These are phyloP conservation scores for Fusarium paranaense DNA, from an alignment of 2,329 filamentous ascomycete genomes.

Conservation along the genomic window DNA sequence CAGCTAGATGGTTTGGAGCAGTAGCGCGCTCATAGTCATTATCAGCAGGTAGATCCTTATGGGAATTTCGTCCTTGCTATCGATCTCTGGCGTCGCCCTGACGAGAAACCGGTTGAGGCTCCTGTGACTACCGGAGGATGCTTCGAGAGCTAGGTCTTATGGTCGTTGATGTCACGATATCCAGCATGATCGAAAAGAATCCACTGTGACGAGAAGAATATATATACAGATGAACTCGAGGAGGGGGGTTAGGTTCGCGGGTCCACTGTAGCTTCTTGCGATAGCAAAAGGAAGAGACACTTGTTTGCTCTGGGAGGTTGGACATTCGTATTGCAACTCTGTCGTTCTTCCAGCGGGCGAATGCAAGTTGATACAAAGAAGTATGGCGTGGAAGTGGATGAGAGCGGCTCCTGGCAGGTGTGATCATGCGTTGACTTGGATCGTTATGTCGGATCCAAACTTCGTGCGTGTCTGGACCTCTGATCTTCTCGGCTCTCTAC, in stretches of 20 bases:
- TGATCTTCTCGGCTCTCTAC: background rate
- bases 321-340: background rate
- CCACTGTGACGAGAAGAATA: background rate
- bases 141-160: background rate
- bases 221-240: background rate
- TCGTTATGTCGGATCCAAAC: background rate
- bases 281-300: background rate
- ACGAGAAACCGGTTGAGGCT: background rate
- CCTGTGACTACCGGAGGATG: background rate
- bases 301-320: background rate
- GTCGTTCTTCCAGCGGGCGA: background rate
- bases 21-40: background rate
- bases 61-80: background rate
- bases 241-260: background rate
- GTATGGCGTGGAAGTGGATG: background rate
- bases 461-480: background rate
- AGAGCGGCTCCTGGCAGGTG: background rate
- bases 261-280: background rate
- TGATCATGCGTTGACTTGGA: background rate
- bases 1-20: background rate
- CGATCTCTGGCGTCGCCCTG: background rate
- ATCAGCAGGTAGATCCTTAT: background rate
- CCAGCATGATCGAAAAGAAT: background rate
- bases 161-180: background rate
- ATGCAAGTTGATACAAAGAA: background rate